phyloP scores from a whole-genome alignment of 768 basidiomycete species.

The Suillus subluteus region DNA sequence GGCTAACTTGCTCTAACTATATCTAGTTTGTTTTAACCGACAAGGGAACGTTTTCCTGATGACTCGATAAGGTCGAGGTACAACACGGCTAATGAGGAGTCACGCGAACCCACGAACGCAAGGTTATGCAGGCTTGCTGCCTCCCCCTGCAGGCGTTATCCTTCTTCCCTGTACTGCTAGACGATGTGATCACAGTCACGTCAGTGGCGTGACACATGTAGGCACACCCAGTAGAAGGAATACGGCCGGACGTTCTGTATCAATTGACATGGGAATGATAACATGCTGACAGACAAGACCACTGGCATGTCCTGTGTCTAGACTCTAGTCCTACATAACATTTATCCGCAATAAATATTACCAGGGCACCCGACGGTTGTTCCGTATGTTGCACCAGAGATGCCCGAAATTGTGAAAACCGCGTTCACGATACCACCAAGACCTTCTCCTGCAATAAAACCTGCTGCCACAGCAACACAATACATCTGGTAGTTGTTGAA shows the following conservation, averaged over 20 bases:
- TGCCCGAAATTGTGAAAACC: conserved; percentile 29
- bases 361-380: conserved; percentile 29
- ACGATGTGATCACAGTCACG: not conserved
- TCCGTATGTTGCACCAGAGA: conserved; percentile 26
- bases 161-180: no score
- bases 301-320: not conserved
- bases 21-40: no score
- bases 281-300: not conserved
- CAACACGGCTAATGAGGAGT: no score
- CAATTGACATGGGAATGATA: not conserved
- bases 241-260: not conserved
- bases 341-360: conserved; percentile 26
- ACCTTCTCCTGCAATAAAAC: conserved; percentile 42
- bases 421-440: conserved; percentile 37
- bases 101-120: no score
- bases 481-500: conserved; percentile 24
- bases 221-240: not conserved
- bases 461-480: conserved; percentile 40
- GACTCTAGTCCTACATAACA: not conserved
- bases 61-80: no score
- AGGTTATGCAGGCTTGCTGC: no score
- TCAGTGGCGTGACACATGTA: not conserved
- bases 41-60: no score
- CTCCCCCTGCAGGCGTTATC: no score
- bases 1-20: no score